These are phyloP conservation scores for Aspergillus luchuensis DNA, from an alignment of 2,329 filamentous ascomycete species.

Conservation along the genomic window DNA sequence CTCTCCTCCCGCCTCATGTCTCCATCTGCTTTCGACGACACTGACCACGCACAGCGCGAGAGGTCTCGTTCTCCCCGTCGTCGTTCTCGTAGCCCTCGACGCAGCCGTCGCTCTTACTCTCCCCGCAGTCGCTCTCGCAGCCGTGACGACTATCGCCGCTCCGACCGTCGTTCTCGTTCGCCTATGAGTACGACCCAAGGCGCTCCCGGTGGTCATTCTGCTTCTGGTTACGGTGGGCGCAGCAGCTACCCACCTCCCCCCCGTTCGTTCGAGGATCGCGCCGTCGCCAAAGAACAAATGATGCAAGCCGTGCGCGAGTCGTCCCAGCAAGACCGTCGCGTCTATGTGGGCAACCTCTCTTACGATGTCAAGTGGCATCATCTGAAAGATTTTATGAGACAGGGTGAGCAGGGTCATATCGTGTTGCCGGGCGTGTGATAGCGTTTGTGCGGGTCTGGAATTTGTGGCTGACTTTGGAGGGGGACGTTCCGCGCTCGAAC, in stretches of 20 bases:
- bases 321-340: conserved; percentile 96
- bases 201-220: conserved; percentile 70
- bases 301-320: conserved; percentile 92
- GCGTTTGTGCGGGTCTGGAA: conserved; percentile 22
- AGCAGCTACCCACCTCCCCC: conserved; percentile 62
- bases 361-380: conserved; percentile 99
- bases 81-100: conserved; percentile 80
- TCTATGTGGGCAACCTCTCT: conserved; percentile 98
- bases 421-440: conserved; percentile 25
- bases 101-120: conserved; percentile 75
- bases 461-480: conserved; percentile 34
- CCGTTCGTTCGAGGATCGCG: conserved; percentile 81
- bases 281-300: conserved; percentile 86
- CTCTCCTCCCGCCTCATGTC: conserved; percentile 23
- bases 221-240: conserved; percentile 59
- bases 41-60: conserved; percentile 68
- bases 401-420: conserved; percentile 67
- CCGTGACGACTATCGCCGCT: conserved; percentile 75
- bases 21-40: conserved; percentile 31
- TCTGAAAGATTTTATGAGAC: conserved; percentile 99
- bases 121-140: conserved; percentile 77
- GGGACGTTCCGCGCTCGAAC: conserved; percentile 33
- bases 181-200: conserved; percentile 76
- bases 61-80: conserved; percentile 66
- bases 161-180: conserved; percentile 76